Evolutionary conservation across 345 rosid species (phyloP).

Genomic region (Passiflora organensis): DNA sequence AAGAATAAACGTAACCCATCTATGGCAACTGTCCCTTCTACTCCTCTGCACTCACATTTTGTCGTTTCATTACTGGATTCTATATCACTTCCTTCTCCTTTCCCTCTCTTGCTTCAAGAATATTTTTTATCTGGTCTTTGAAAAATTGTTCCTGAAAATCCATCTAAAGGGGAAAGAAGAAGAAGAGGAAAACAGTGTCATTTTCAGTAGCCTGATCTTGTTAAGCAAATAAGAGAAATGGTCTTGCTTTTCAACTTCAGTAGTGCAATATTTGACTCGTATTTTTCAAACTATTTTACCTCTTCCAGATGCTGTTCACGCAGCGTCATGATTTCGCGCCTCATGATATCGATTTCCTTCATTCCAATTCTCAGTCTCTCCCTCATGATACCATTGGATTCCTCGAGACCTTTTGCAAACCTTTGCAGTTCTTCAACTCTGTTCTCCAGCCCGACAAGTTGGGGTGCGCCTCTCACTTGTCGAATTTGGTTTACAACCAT

Average conservation of each 20-base stretch:
- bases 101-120: constrained; percentile 42
- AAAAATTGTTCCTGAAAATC: constrained; percentile 58
- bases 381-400: constrained; percentile 36
- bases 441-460: constrained; percentile 44
- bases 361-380: constrained; percentile 52
- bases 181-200: too few relatives aligned
- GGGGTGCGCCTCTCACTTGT: constrained; percentile 59
- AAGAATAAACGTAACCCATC: too few relatives aligned
- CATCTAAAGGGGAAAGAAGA: too few relatives aligned
- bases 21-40: too few relatives aligned
- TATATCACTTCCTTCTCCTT: constrained; percentile 53
- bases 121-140: constrained; percentile 39
- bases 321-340: constrained; percentile 50
- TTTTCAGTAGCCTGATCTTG: too few relatives aligned
- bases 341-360: constrained; percentile 53
- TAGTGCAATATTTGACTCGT: too few relatives aligned
- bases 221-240: too few relatives aligned
- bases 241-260: too few relatives aligned
- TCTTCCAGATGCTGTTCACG: constrained; percentile 63
- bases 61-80: too few relatives aligned
- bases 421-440: constrained; percentile 36
- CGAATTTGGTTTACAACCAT: constrained; percentile 54
- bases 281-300: too few relatives aligned
- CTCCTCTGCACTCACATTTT: too few relatives aligned
- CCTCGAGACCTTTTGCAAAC: constrained; percentile 41